phyloP scores from a whole-genome alignment of 129 eudicot genomes.

The Centella asiatica region DNA sequence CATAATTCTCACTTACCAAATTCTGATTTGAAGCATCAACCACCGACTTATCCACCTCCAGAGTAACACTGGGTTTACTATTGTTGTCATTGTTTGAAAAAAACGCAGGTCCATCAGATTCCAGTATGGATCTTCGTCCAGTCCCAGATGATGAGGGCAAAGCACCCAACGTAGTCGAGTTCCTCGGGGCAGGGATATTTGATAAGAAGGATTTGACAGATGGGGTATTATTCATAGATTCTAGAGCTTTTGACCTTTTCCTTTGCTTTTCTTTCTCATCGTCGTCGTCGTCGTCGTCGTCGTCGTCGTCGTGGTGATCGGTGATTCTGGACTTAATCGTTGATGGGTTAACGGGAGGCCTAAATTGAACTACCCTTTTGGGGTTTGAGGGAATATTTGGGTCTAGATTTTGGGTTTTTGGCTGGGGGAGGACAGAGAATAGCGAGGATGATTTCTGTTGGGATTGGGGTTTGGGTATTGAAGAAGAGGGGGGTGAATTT shows the following conservation, averaged over 20 bases:
- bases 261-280: constrained; percentile 31
- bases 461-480: constrained; percentile 3
- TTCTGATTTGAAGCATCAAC: not conserved
- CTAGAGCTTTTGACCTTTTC: constrained; percentile 19
- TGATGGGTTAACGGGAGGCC: constrained; percentile 39
- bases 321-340: constrained; percentile 3
- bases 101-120: constrained; percentile 27
- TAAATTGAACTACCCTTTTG: constrained; percentile 61
- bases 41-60: not conserved
- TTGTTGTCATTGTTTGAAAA: constrained; percentile 8
- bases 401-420: constrained; percentile 26
- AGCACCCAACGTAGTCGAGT: constrained; percentile 52
- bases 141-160: constrained; percentile 39
- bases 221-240: constrained; percentile 21
- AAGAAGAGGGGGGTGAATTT: not conserved
- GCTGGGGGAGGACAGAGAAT: constrained; percentile 51
- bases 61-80: constrained; percentile 12
- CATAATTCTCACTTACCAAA: not conserved
- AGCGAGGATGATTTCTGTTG: constrained; percentile 20
- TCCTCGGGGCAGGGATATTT: constrained; percentile 65
- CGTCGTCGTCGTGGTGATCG: constrained; percentile 36
- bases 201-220: constrained; percentile 59
- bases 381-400: constrained; percentile 24
- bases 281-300: constrained; percentile 25
- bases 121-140: constrained; percentile 52